Conservation (phyloP, 1,284 basidiomycete genomes). For the Fomitopsis palustris region DNA sequence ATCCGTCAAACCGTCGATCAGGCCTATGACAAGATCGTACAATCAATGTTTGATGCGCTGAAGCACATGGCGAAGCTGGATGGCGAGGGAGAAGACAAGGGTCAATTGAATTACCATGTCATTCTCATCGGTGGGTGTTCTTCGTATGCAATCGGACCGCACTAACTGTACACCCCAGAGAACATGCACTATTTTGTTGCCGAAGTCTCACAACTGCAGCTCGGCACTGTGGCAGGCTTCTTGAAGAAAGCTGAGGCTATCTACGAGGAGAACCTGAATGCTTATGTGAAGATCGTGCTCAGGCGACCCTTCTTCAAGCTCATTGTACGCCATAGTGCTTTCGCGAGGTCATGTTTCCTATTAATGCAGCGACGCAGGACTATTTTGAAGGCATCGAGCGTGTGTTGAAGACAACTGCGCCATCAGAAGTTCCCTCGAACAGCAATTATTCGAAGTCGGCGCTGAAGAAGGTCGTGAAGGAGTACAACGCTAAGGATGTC, state of each 20-base stretch:
- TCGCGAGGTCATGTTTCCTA: neutral
- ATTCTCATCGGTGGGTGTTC: slow-evolving; percentile 81
- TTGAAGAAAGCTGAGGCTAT: slow-evolving; percentile 75
- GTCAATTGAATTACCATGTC: slow-evolving; percentile 94
- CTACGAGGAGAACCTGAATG: slow-evolving; percentile 83
- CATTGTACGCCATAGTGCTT: slow-evolving; percentile 55
- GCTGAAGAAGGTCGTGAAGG: slow-evolving; percentile 84
- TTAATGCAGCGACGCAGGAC: slow-evolving; percentile 54
- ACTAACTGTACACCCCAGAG: slow-evolving; percentile 47
- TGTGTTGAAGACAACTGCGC: slow-evolving; percentile 76
- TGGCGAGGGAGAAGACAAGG: slow-evolving; percentile 90
- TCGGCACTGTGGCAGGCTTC: slow-evolving; percentile 68
- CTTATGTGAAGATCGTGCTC: slow-evolving; percentile 87
- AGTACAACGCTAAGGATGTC: slow-evolving; percentile 85
- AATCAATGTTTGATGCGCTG: slow-evolving; percentile 87
- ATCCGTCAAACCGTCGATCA: slow-evolving; percentile 78
- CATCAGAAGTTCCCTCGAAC: slow-evolving; percentile 79
- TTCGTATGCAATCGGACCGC: neutral
- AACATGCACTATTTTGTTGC: slow-evolving; percentile 95
- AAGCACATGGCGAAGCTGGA: slow-evolving; percentile 96
- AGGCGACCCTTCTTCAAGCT: slow-evolving; percentile 85
- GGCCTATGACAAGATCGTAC: slow-evolving; percentile 86
- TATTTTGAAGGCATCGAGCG: slow-evolving; percentile 93
- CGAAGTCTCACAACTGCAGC: slow-evolving; percentile 70
- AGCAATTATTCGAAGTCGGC: slow-evolving; percentile 74